A percentile compares a stretch with the other conserved stretches of the same genome.
These are phyloP conservation scores for Ephemerocybe angulata DNA, from an alignment of 768 basidiomycete genomes.

Conservation along the genomic window DNA sequence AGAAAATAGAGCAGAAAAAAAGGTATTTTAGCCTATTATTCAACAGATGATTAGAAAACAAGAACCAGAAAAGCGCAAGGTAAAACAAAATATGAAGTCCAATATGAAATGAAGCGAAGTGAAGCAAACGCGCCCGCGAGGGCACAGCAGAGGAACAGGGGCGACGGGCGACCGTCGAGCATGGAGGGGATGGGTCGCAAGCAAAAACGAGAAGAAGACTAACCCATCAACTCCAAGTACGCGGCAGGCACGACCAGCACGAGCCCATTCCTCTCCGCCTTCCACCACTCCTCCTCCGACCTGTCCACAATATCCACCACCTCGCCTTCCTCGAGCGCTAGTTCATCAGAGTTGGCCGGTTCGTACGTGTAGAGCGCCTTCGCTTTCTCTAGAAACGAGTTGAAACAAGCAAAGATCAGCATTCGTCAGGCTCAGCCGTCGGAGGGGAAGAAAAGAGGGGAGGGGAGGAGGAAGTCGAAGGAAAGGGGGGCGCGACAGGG, in stretches of 20 bases:
- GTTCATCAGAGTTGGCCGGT: slow-evolving; percentile 69
- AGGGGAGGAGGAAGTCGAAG: no score
- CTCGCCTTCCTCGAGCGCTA: slow-evolving; percentile 84
- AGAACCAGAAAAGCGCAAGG: slow-evolving; percentile 6
- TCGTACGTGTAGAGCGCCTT: slow-evolving; percentile 79
- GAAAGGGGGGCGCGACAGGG: no score
- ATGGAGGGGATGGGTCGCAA: no score
- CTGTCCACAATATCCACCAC: slow-evolving; percentile 74
- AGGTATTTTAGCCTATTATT: slow-evolving; percentile 80
- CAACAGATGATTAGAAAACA: slow-evolving; percentile 6
- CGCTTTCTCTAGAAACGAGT: slow-evolving; percentile 57
- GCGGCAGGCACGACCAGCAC: slow-evolving; percentile 90
- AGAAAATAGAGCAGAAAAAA: slow-evolving; percentile 54
- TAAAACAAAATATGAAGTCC: not conserved
- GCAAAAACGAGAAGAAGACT: slow-evolving; percentile 51
- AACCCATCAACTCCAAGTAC: slow-evolving; percentile 88
- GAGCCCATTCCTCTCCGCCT: slow-evolving; percentile 80
- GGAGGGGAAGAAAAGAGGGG: not conserved
- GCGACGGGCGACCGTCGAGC: no score
- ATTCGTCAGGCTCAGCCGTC: not conserved
- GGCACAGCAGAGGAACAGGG: no score
- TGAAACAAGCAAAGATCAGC: not conserved
- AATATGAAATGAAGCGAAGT: not conserved
- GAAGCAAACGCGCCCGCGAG: no score
- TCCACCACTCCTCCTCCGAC: slow-evolving; percentile 92